Evolutionary conservation across 1,284 basidiomycete genomes (phyloP), one percentile per base, ranked within the genome.

Genomic region (Ustilago tritici): DNA sequence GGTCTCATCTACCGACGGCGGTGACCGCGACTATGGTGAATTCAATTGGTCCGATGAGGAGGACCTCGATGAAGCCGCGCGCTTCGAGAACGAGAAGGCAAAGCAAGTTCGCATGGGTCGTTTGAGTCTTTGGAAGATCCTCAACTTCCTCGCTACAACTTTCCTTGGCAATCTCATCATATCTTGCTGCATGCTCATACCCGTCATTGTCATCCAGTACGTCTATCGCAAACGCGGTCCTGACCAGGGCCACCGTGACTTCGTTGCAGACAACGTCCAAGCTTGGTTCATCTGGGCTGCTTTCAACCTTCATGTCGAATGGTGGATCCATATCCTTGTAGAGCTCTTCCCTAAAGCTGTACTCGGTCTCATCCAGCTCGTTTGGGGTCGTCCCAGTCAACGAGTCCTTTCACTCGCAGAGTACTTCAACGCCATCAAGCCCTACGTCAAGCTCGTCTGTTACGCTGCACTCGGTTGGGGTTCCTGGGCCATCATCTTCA

Each of bases 271-370:
- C 73, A 84, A 84, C 50, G 72, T 85, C 40, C 76, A 84, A 58
- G 80, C 83, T 28, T 83, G 81, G 78, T 82, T 83, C 68, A 79
- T 84, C 67, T 85, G 83, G 83, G 82, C 81, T n/a, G 81, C 82
- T 10, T 79, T 85, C 78, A 83, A 83, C 47, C 64, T 85, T 3
- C 78, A 82, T 52, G 62, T 85, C 47, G 70, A 78, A 54, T 85
- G 83, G 83, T 82, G 81, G 80, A 65, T 84, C 40, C 83, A 85
- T 57, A 52, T 83, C 31, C 62, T 80, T 38, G 77, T 83, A 70
- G 83, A 84, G 65, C 67, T 85, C 53, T 71, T 84, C 49, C 83
- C 83, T 2, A 65, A 70, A 50, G 64, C 63, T 17, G 66, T 79
- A 8, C 70, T 83, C 4, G 68, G 54, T 23, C 32, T 82, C 49